Conservation (phyloP, 768 basidiomycete species). For the Agrocybe praecox region DNA sequence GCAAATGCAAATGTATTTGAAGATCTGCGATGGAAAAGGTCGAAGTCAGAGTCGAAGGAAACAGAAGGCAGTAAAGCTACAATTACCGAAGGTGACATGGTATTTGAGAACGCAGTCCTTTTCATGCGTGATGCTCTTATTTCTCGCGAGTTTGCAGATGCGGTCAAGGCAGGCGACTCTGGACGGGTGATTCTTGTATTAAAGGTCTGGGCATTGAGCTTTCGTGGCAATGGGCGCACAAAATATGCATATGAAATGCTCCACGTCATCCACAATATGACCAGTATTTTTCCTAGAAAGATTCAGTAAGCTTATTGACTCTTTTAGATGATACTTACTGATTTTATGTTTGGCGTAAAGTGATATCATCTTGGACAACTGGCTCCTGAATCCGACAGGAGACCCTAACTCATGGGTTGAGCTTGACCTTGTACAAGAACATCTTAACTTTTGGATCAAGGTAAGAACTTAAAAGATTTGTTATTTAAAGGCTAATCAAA, state of each 20-base stretch:
- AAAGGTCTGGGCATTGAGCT: slow-evolving; percentile 26
- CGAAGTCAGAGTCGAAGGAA: too few relatives aligned
- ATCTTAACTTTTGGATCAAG: slow-evolving; percentile 35
- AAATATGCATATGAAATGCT: slow-evolving; percentile 38
- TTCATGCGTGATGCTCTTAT: slow-evolving; percentile 29
- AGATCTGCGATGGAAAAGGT: too few relatives aligned
- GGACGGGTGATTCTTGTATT: slow-evolving; percentile 29
- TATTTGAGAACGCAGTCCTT: slow-evolving; percentile 27
- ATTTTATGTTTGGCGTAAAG: slow-evolving; percentile 15
- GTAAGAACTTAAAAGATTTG: slow-evolving; percentile 10
- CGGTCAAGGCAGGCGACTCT: slow-evolving; percentile 33
- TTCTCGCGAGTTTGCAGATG: slow-evolving; percentile 27
- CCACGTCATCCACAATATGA: slow-evolving; percentile 28
- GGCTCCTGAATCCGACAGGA: slow-evolving; percentile 34
- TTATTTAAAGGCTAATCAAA: not conserved
- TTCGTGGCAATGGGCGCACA: slow-evolving; percentile 29
- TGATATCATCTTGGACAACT: slow-evolving; percentile 27
- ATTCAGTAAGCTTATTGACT: slow-evolving; percentile 15
- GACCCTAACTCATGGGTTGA: slow-evolving; percentile 25
- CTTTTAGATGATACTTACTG: too few relatives aligned
- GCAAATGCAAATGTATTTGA: too few relatives aligned
- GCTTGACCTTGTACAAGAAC: slow-evolving; percentile 34
- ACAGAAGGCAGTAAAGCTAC: not conserved
- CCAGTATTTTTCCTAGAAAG: slow-evolving; percentile 22
- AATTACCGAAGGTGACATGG: slow-evolving; percentile 21